A percentile compares a stretch with the other conserved stretches of the same genome.
phyloP scores from a whole-genome alignment of 164 flowering plant species.

The Chimonanthus praecox region DNA sequence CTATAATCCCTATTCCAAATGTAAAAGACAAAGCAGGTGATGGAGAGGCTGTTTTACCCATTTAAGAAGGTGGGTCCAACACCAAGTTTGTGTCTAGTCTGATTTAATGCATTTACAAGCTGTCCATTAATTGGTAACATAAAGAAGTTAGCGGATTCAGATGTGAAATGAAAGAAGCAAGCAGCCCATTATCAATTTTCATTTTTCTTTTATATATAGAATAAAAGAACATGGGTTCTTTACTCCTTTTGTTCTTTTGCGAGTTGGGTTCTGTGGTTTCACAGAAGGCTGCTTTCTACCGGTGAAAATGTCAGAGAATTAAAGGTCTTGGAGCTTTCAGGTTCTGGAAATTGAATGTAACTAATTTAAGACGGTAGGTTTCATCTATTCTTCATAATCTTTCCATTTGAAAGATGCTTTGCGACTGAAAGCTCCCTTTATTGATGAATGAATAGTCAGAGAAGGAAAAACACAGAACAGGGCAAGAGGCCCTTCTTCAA shows the following conservation, averaged over 20 bases:
- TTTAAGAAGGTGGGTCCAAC: constrained; percentile 27
- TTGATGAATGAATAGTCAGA: not conserved
- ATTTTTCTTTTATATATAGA: not conserved
- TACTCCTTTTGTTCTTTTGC: not conserved
- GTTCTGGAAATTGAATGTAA: not conserved
- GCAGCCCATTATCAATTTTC: not conserved
- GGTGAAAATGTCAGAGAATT: constrained; percentile 17
- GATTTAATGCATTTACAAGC: constrained; percentile 20
- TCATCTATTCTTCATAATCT: not conserved
- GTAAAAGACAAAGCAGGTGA: constrained; percentile 26
- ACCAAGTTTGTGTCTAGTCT: constrained; percentile 19
- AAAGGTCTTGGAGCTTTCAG: constrained; percentile 11
- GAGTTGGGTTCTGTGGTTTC: not conserved
- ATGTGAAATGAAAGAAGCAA: constrained; percentile 10
- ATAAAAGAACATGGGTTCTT: not conserved
- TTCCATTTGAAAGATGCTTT: not conserved
- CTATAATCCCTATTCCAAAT: constrained; percentile 17
- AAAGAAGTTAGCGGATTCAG: constrained; percentile 22
- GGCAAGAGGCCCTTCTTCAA: too few relatives aligned
- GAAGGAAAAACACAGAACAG: not conserved
- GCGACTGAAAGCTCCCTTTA: not conserved
- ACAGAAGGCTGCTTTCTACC: constrained; percentile 14
- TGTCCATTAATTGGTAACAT: constrained; percentile 26
- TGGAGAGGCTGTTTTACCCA: constrained; percentile 7
- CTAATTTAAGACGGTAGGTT: not conserved